Evolutionary conservation across 768 basidiomycete genomes (phyloP).

Genomic region (Mycena maculata): DNA sequence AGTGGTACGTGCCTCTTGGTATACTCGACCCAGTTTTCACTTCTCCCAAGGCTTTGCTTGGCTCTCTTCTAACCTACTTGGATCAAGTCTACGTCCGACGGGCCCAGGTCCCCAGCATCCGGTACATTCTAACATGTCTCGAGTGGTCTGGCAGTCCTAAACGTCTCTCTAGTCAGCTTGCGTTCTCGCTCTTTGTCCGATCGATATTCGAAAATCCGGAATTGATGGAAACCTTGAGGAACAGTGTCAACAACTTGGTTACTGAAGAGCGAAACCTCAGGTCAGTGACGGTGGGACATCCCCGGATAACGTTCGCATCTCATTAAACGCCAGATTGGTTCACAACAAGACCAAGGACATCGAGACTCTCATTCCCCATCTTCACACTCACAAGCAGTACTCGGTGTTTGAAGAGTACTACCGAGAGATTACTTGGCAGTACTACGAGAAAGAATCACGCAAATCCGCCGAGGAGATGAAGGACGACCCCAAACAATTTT

Average conservation of each 20-base stretch:
- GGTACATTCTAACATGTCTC: slow-evolving; percentile 49
- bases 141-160: background rate
- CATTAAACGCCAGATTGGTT: slow-evolving; percentile 50
- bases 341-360: slow-evolving; percentile 45
- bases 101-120: slow-evolving; percentile 54
- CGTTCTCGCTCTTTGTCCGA: slow-evolving; percentile 63
- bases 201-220: slow-evolving; percentile 61
- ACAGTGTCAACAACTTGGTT: slow-evolving; percentile 63
- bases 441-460: slow-evolving; percentile 65
- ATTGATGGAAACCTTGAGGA: slow-evolving; percentile 57
- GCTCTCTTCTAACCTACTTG: slow-evolving; percentile 75
- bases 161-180: slow-evolving; percentile 58
- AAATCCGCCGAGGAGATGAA: slow-evolving; percentile 50
- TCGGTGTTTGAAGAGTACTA: slow-evolving; percentile 68
- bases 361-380: slow-evolving; percentile 63
- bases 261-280: slow-evolving; percentile 62
- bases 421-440: slow-evolving; percentile 60
- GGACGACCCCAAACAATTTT: slow-evolving; percentile 62
- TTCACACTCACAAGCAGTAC: slow-evolving; percentile 70
- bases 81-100: slow-evolving; percentile 73
- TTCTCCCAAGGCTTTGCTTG: slow-evolving; percentile 60
- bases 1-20: slow-evolving; percentile 60
- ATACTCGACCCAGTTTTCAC: background rate
- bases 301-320: slow-evolving; percentile 40
- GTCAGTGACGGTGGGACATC: slow-evolving; percentile 36